phyloP scores from a whole-genome alignment of 2,329 filamentous ascomycete species.

The Ascochyta clinopodiicola region DNA sequence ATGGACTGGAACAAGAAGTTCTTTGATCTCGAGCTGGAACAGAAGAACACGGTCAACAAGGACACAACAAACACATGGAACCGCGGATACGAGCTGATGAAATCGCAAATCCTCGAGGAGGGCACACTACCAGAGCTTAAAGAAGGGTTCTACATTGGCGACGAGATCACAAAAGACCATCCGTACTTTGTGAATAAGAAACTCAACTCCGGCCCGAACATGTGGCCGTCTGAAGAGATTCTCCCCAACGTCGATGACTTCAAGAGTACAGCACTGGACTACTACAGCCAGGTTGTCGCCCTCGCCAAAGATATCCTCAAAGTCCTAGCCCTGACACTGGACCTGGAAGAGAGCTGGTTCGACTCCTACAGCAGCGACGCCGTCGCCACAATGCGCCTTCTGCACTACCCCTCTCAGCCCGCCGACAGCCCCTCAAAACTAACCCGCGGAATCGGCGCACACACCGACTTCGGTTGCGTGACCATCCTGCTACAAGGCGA shows the following conservation, averaged over 20 bases:
- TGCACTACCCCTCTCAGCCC: slow-evolving; percentile 54
- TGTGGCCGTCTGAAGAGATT: slow-evolving; percentile 43
- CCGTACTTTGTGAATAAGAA: slow-evolving; percentile 49
- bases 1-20: slow-evolving; percentile 51
- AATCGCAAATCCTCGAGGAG: slow-evolving; percentile 52
- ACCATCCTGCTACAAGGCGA: slow-evolving; percentile 53
- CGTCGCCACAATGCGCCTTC: slow-evolving; percentile 51
- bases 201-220: slow-evolving; percentile 42
- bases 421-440: slow-evolving; percentile 30
- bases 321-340: slow-evolving; percentile 51
- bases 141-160: slow-evolving; percentile 52
- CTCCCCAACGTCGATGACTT: slow-evolving; percentile 41
- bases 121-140: slow-evolving; percentile 54
- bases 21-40: slow-evolving; percentile 49
- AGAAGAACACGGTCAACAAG: slow-evolving; percentile 52
- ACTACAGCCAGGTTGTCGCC: slow-evolving; percentile 49
- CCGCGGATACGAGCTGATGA: slow-evolving; percentile 53
- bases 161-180: slow-evolving; percentile 50
- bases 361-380: slow-evolving; percentile 45
- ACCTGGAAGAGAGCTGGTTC: slow-evolving; percentile 49
- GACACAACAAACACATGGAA: slow-evolving; percentile 49
- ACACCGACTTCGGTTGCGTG: slow-evolving; percentile 53
- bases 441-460: slow-evolving; percentile 52
- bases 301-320: slow-evolving; percentile 52
- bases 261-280: slow-evolving; percentile 42